Evolutionary conservation across 495 filamentous ascomycete genomes (phyloP).

Genomic region (Sordaria brevicollis): DNA sequence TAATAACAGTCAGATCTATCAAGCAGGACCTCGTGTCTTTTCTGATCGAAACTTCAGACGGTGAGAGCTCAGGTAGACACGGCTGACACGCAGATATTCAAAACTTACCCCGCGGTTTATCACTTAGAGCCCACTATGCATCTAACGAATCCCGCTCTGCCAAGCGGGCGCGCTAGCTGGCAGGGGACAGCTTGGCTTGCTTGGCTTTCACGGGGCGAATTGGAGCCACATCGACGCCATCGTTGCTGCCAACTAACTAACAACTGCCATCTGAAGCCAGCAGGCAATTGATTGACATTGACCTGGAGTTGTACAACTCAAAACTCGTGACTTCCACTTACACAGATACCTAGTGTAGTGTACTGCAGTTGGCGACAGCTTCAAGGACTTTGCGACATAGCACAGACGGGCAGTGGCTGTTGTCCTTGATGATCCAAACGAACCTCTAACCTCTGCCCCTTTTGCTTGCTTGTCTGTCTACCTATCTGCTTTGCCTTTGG

Average conservation of each 20-base stretch:
- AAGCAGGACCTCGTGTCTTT: neutral
- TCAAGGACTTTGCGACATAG: neutral
- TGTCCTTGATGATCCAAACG: constrained; percentile 5
- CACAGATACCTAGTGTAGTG: neutral
- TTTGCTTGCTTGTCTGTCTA: constrained; percentile 7
- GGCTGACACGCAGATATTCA: neutral
- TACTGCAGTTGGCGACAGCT: neutral
- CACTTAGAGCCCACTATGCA: neutral
- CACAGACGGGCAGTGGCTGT: constrained; percentile 5
- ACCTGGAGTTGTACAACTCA: neutral
- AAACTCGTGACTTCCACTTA: neutral
- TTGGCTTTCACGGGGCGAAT: neutral
- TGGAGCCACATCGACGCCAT: neutral
- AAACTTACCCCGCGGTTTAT: neutral
- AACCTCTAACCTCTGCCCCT: neutral
- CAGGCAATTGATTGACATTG: neutral
- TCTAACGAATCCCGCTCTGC: neutral
- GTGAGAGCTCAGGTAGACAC: neutral
- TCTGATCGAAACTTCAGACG: neutral
- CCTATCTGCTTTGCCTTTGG: neutral
- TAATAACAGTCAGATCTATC: neutral
- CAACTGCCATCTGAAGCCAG: neutral
- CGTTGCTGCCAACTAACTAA: neutral
- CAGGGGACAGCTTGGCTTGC: neutral
- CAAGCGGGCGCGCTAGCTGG: neutral